Base-by-base conservation (phyloP, 345 rosid genomes). In the Bretschneidera sinensis region DNA sequence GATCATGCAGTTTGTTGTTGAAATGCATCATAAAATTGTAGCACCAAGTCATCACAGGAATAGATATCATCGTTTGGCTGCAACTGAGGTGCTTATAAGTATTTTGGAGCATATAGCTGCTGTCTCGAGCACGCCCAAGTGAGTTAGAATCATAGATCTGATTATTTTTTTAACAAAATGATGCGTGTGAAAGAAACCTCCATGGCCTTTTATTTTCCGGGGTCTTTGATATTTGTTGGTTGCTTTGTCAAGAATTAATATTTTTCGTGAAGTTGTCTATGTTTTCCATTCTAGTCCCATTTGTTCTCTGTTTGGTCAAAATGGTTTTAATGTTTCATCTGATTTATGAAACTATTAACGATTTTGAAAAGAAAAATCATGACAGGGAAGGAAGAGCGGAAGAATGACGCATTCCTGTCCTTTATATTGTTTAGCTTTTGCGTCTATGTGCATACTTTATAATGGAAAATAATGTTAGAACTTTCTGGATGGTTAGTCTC, bases 1-100 rank as follows among this genome's bases (percentile, higher is more conserved):
- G 53, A n/a, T 51, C 68, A 15, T 73, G 74, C 87, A 92, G 98
- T 85, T 92, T 66, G 79, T 89, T 43, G 65, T 85, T 48, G 97
- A 92, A 84, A 82, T 85, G 69, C 94, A 89, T 74, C 85, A 89
- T 69, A 82, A 78, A 76, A 73, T 87, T 66, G 70, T 83, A 55
- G 83, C 86, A 25, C 96, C 97, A 23, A 71, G 69, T 62, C 89
- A 89, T 79, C 84, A 78, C 61, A 79, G 98, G 78, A 97, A 89
- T 66, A 82, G 69, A 57, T 79, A 88, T 69, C 88, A 80, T 76
- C 80, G 74, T 67, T 72, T 92, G 78, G 96, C 91, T 50, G 83
- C 83, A 54, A 66, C 87, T 43, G 94, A 92, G 78, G 96, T 83
- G 76, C 97, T 92, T 66, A 71, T 89, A 54, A 70, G 62, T 65